phyloP scores from a whole-genome alignment of 768 basidiomycete genomes.

The Kwoniella sp. region DNA sequence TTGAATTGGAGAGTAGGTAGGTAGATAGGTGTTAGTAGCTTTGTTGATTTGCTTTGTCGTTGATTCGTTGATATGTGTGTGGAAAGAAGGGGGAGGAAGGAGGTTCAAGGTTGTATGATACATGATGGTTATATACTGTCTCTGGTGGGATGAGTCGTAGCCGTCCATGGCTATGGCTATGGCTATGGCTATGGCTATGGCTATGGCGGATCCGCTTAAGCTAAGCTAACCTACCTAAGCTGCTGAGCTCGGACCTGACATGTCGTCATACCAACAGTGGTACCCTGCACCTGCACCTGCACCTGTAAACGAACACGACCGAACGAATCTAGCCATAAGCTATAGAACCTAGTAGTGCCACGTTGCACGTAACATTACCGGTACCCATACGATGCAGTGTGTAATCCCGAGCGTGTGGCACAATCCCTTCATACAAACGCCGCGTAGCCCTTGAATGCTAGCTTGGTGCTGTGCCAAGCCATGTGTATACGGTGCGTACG shows the following conservation, averaged over 20 bases:
- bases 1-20: neutral
- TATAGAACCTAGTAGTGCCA: neutral
- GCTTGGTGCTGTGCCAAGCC: neutral
- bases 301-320: neutral
- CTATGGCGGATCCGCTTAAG: neutral
- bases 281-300: neutral
- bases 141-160: too few species aligned
- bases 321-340: neutral
- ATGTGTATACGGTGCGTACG: too few species aligned
- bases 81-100: neutral
- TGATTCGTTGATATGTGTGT: neutral
- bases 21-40: neutral
- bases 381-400: too few species aligned
- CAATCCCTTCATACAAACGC: neutral
- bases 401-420: neutral
- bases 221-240: neutral
- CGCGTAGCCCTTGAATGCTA: slow-evolving; percentile 1
- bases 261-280: slow-evolving; percentile 3
- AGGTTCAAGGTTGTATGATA: neutral
- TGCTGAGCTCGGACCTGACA: neutral
- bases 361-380: neutral
- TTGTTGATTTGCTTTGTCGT: neutral
- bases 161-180: too few species aligned
- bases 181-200: too few species aligned
- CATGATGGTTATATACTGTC: slow-evolving; percentile 2